Evolutionary conservation across 2,329 filamentous ascomycete genomes (phyloP).

Genomic region (Dactylellina haptotyla): DNA sequence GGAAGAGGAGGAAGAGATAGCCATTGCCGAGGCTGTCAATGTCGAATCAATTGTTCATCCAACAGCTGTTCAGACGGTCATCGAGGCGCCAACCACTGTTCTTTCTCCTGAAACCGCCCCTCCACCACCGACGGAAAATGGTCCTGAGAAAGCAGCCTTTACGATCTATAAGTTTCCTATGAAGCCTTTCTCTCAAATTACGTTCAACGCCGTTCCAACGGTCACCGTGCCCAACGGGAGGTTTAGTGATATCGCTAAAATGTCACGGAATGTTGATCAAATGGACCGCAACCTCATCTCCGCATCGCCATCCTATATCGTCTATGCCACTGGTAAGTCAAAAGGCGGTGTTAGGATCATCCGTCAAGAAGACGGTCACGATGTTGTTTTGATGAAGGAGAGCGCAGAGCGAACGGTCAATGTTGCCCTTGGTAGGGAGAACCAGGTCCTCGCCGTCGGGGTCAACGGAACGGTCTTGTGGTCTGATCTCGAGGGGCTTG

Average conservation of each 20-base stretch:
- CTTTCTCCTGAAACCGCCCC: conserved; percentile 33
- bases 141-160: conserved; percentile 71
- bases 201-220: conserved; percentile 69
- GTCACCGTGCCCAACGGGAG: conserved; percentile 74
- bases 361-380: conserved; percentile 89
- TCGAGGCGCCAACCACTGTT: conserved; percentile 22
- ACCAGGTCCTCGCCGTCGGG: conserved; percentile 89
- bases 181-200: conserved; percentile 93
- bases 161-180: conserved; percentile 95
- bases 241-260: conserved; percentile 88
- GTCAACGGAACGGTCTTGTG: conserved; percentile 98
- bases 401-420: conserved; percentile 96
- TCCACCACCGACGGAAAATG: conserved; percentile 59
- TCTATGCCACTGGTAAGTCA: conserved; percentile 92
- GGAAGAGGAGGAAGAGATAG: conserved; percentile 60
- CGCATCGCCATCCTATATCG: conserved; percentile 88
- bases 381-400: conserved; percentile 90
- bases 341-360: conserved; percentile 87
- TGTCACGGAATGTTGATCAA: conserved; percentile 98
- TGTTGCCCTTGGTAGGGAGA: conserved; percentile 71
- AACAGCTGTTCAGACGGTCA: conserved; percentile 10
- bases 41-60: conserved; percentile 7
- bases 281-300: conserved; percentile 92
- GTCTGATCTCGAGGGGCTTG: conserved; percentile 64
- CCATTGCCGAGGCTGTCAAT: conserved; percentile 61